phyloP scores from a whole-genome alignment of 148 eudicot species.

The Bassia scoparia region DNA sequence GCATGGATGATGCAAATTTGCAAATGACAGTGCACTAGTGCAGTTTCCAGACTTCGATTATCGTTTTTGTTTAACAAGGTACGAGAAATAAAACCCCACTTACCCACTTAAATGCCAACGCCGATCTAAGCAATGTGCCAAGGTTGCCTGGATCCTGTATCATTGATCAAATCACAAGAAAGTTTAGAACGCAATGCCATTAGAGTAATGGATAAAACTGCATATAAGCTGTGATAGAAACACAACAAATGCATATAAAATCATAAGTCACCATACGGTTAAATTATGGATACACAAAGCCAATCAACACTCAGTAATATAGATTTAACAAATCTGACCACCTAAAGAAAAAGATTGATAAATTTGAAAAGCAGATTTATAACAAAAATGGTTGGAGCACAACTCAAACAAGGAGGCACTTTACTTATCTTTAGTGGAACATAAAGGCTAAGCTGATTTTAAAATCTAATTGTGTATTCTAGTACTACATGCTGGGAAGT shows the following conservation, averaged over 20 bases:
- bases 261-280: background rate
- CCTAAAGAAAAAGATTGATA: background rate
- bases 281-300: background rate
- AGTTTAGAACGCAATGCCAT: slow-evolving; percentile 2
- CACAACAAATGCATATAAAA: background rate
- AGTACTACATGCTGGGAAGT: background rate
- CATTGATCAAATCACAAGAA: slow-evolving; percentile 11
- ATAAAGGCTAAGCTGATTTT: background rate
- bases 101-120: slow-evolving; percentile 92
- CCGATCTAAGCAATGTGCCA: slow-evolving; percentile 88
- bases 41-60: background rate
- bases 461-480: background rate
- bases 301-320: background rate
- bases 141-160: slow-evolving; percentile 95
- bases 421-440: background rate
- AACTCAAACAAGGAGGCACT: background rate
- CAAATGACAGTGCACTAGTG: background rate
- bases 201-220: background rate
- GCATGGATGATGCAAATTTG: background rate
- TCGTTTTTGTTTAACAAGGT: background rate
- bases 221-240: background rate
- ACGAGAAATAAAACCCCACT: slow-evolving; percentile 11
- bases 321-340: background rate
- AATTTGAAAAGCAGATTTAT: background rate
- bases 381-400: background rate